Conservation (phyloP, 2,329 filamentous ascomycete species). For the Penicillium expansum region DNA sequence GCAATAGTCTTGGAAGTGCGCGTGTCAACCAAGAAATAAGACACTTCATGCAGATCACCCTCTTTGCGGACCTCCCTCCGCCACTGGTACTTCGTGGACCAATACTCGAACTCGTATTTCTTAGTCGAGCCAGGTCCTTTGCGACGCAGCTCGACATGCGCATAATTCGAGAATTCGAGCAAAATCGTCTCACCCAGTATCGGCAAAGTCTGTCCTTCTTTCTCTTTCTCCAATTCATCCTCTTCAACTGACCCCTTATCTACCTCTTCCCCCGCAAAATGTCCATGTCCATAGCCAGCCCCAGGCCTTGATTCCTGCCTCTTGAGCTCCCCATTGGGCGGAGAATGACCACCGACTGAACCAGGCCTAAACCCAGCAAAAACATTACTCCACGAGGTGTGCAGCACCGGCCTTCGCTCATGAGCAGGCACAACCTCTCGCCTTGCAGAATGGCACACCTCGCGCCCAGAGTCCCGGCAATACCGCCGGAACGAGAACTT, state of each 20-base stretch:
- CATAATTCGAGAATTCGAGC: conserved; percentile 96
- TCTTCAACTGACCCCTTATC: not conserved
- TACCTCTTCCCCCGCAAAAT: not conserved
- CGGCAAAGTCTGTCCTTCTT: conserved; percentile 1
- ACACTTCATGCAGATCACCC: conserved; percentile 61
- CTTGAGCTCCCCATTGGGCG: conserved; percentile 45
- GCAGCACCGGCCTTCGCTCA: conserved; percentile 52
- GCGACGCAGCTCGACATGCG: conserved; percentile 78
- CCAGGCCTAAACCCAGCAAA: conserved; percentile 57
- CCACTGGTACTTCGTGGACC: conserved; percentile 85
- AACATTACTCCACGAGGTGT: conserved; percentile 60
- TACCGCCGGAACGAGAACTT: conserved; percentile 91
- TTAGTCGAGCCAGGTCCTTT: conserved; percentile 65
- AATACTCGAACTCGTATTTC: conserved; percentile 90
- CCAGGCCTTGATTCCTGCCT: conserved; percentile 59
- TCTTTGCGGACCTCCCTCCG: conserved; percentile 69
- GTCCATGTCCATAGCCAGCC: not conserved
- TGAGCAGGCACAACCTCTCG: conserved; percentile 57
- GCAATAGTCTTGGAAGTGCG: conserved; percentile 67
- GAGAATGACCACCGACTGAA: conserved; percentile 48
- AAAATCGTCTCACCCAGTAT: conserved; percentile 74
- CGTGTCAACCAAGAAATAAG: conserved; percentile 75
- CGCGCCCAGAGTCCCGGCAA: conserved; percentile 85
- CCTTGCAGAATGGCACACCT: conserved; percentile 81
- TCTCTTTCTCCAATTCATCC: conserved; percentile 11